Percentiles rank a stretch among this genome's conserved stretches.
These are phyloP conservation scores for Trametopsis cervina DNA, from an alignment of 768 basidiomycete genomes.

Conservation along the genomic window DNA sequence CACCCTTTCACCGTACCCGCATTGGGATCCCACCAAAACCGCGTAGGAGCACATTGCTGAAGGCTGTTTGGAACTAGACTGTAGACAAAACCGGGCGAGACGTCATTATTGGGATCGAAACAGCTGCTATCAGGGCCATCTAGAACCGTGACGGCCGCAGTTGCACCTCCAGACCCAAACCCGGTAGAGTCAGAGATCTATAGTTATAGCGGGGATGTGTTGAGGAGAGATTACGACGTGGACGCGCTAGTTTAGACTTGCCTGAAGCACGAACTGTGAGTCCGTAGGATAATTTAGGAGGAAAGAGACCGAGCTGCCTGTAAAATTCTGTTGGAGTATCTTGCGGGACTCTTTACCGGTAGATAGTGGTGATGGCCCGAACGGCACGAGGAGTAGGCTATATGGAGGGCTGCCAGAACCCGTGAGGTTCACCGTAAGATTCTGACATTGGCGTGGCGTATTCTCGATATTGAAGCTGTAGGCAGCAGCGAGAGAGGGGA, in stretches of 20 bases:
- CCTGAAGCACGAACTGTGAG: constrained; percentile 73
- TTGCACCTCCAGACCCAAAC: constrained; percentile 74
- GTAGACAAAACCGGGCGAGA: constrained; percentile 51
- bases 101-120: constrained; percentile 42
- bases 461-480: constrained; percentile 37
- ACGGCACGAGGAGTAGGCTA: constrained; percentile 58
- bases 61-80: constrained; percentile 55
- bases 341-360: constrained; percentile 58
- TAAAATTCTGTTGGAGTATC: constrained; percentile 51
- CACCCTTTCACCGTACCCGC: constrained; percentile 44
- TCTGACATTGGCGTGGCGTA: constrained; percentile 58
- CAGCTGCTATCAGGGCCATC: constrained; percentile 49
- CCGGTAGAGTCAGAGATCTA: constrained; percentile 54
- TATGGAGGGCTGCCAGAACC: constrained; percentile 67
- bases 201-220: neutral
- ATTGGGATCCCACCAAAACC: constrained; percentile 56
- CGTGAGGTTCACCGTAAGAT: constrained; percentile 50
- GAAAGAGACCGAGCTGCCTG: constrained; percentile 37
- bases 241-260: constrained; percentile 20
- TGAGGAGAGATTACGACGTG: neutral
- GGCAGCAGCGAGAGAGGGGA: constrained; percentile 27
- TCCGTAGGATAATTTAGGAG: constrained; percentile 56
- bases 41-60: constrained; percentile 53
- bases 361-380: constrained; percentile 52
- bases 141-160: constrained; percentile 51